phyloP scores from a whole-genome alignment of 169 alveolate genomes.

The Sarcocystis neurona region DNA sequence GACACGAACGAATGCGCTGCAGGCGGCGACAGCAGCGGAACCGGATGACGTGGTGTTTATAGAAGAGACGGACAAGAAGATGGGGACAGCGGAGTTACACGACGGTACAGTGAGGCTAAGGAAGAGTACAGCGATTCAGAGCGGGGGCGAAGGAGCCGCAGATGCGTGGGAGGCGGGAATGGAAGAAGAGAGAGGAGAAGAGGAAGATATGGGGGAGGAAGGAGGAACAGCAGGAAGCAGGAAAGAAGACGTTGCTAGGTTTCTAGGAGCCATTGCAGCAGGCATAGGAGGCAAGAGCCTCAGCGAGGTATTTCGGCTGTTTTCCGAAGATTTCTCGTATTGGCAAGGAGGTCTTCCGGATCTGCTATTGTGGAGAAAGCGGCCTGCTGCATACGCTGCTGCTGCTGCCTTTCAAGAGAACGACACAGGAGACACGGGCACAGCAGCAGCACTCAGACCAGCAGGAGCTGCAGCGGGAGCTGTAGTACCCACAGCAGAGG shows the following conservation, averaged over 20 bases:
- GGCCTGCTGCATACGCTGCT: not conserved
- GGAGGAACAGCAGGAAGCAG: not conserved
- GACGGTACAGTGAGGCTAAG: too few relatives aligned
- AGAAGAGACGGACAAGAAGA: too few relatives aligned
- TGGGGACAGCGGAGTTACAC: too few relatives aligned
- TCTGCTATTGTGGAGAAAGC: conserved; percentile 40
- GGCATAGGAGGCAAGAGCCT: conserved; percentile 44
- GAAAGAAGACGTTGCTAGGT: conserved; percentile 17
- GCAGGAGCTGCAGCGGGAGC: not conserved
- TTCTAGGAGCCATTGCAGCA: conserved; percentile 5
- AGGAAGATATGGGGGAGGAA: conserved; percentile 2
- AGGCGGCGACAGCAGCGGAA: too few relatives aligned
- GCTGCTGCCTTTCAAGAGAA: not conserved
- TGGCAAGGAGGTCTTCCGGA: conserved; percentile 53
- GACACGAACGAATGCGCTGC: too few relatives aligned
- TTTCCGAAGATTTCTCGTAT: conserved; percentile 28
- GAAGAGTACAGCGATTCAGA: too few relatives aligned
- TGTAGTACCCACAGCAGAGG: too few relatives aligned
- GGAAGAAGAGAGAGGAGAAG: not conserved
- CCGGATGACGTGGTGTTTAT: too few relatives aligned
- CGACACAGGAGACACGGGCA: not conserved
- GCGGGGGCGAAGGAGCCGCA: too few relatives aligned
- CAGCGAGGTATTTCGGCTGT: conserved; percentile 21
- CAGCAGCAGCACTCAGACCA: not conserved
- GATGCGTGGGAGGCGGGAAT: not conserved